Percentiles rank a stretch among this genome's conserved stretches.
Evolutionary conservation across 306 rosid genomes (phyloP).

Genomic region (Sicyos edulis): DNA sequence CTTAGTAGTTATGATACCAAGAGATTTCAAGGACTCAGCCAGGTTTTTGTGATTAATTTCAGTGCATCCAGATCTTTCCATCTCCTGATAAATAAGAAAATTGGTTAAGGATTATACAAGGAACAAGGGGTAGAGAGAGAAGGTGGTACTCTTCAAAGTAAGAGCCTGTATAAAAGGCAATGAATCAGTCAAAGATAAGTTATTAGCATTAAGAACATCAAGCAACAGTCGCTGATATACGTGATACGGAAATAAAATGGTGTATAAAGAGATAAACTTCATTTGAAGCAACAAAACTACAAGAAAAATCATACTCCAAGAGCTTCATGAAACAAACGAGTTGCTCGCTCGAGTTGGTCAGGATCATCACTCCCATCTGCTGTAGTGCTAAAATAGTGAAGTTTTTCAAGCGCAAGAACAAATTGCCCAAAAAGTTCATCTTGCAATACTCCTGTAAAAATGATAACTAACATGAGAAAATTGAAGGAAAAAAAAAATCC

Average conservation of each 20-base stretch:
- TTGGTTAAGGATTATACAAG: constrained; percentile 19
- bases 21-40: constrained; percentile 74
- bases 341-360: constrained; percentile 66
- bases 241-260: neutral
- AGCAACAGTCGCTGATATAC: neutral
- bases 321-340: constrained; percentile 53
- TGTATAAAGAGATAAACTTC: neutral
- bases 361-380: constrained; percentile 70
- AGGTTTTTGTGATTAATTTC: constrained; percentile 45
- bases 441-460: constrained; percentile 49
- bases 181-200: neutral
- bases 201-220: neutral
- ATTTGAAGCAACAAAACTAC: constrained; percentile 13
- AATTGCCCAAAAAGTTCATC: constrained; percentile 78
- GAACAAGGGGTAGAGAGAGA: constrained; percentile 18
- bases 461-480: constrained; percentile 23
- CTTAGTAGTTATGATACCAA: constrained; percentile 45
- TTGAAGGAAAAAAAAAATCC: neutral
- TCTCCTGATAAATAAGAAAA: constrained; percentile 46
- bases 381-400: constrained; percentile 44
- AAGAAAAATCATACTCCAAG: constrained; percentile 41
- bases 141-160: neutral
- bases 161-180: neutral
- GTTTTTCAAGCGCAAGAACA: constrained; percentile 73
- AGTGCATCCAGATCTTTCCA: constrained; percentile 64